phyloP scores from a whole-genome alignment of 2,329 filamentous ascomycete genomes.

The Apiospora arundinis region DNA sequence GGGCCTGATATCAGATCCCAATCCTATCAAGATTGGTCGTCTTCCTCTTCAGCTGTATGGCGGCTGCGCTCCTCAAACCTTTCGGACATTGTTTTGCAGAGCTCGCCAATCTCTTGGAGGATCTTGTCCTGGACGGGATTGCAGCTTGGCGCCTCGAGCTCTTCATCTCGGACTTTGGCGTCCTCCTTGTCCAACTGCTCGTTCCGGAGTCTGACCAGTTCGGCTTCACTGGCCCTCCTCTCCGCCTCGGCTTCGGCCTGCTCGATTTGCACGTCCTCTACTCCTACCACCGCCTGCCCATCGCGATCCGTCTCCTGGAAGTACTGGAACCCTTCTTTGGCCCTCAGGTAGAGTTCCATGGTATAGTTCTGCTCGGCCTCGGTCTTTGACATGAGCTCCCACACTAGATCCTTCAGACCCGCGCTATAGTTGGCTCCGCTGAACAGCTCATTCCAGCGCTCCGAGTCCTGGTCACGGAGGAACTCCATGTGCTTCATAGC shows the following conservation, averaged over 20 bases:
- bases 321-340: conserved; percentile 2
- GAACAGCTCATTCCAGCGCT: not conserved
- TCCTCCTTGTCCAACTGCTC: conserved; percentile 19
- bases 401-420: conserved; percentile 25
- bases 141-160: conserved; percentile 25
- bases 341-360: conserved; percentile 21
- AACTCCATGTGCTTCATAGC: conserved; percentile 22
- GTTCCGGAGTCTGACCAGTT: not conserved
- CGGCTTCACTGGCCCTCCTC: not conserved
- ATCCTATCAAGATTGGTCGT: not conserved
- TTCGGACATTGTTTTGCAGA: not conserved
- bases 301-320: conserved; percentile 20
- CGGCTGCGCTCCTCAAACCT: not conserved
- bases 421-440: conserved; percentile 18
- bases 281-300: conserved; percentile 18
- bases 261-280: conserved; percentile 17
- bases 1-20: not conserved
- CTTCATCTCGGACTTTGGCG: conserved; percentile 22
- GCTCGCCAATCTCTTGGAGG: not conserved
- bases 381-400: conserved; percentile 21
- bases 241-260: conserved; percentile 8
- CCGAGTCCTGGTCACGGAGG: not conserved
- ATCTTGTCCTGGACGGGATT: not conserved
- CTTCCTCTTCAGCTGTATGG: not conserved
- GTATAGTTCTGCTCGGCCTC: conserved; percentile 2